phyloP scores from a whole-genome alignment of 75 land plant species.

The Picea sitchensis region DNA sequence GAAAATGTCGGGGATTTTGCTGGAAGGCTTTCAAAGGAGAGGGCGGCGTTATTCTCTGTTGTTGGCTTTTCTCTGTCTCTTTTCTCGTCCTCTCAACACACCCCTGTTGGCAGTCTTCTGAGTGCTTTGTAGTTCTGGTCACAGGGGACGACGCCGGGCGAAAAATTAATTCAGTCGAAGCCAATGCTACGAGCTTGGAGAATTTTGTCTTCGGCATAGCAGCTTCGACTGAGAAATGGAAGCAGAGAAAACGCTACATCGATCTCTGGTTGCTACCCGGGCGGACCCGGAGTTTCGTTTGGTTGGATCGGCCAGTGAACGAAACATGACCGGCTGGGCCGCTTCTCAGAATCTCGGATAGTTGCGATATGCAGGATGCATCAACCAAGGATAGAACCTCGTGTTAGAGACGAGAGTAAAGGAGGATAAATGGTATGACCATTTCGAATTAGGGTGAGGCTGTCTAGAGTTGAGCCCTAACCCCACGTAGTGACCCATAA shows the following conservation, averaged over 20 bases:
- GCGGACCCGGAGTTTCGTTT: slow-evolving; percentile 52
- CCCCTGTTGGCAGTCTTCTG: neutral
- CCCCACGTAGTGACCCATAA: too few species aligned
- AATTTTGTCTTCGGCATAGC: slow-evolving; percentile 56
- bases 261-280: slow-evolving; percentile 50
- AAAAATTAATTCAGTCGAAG: too few species aligned
- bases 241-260: slow-evolving; percentile 11
- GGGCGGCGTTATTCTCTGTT: neutral
- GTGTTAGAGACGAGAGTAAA: too few species aligned
- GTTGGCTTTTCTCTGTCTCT: neutral
- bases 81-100: slow-evolving; percentile 1
- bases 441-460: too few species aligned
- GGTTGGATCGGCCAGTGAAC: slow-evolving; percentile 53
- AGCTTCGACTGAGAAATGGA: slow-evolving; percentile 35
- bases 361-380: too few species aligned
- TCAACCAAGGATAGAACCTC: too few species aligned
- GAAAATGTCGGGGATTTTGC: too few species aligned
- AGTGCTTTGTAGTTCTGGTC: neutral
- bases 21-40: too few species aligned
- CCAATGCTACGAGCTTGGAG: slow-evolving; percentile 3
- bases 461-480: too few species aligned
- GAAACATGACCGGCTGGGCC: slow-evolving; percentile 22
- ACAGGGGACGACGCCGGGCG: neutral
- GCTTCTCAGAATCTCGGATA: slow-evolving; percentile 35
- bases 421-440: too few species aligned